Base-by-base conservation (phyloP, 371 early-diverging fungal genomes). In the Syncephalastrum sp. region DNA sequence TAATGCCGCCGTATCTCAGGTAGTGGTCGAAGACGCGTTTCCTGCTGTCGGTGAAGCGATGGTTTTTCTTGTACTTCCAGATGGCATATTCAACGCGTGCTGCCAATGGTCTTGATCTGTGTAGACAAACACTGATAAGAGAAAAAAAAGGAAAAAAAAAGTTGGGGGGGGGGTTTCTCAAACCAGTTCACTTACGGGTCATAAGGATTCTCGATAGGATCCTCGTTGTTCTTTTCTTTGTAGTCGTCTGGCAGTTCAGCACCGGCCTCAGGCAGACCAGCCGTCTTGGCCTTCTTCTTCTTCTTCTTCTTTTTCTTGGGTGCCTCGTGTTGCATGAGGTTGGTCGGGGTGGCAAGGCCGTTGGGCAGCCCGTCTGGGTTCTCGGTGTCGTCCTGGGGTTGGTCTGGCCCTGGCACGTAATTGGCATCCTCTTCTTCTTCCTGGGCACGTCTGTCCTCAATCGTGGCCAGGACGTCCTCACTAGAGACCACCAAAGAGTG, bases 11-110 rank as follows among this genome's bases (percentile, higher is more conserved):
- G 56, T 79, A 84, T 12, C 60, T 59, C n/a, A 84, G 71, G 38
- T 84, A 84, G 47, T 65, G 60, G 23, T 81, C 76, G 60, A 84
- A 67, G 23, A 84, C 72, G 41, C 60, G 60, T 0, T 57, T 60
- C 21, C 69, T 75, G 27, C 58, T 62, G 6, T 68, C 65, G 6
- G 65, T 59, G 53, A 84, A 82, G 50, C 67, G 70, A 44, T 82
- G 83, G 45, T 82, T 84, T 53, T 76, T 79, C 47, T 79, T 74
- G 57, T 82, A 84, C 21, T 75, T 79, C 56, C 74, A 74, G 33
- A 84, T 72, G 0, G 85, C 85, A 53, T 79, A 73, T 56, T 82
- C 85, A 8, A 84, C 75, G 41, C 85, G 72, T 41, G 81, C 77
- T 0, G 77, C 62, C 10, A 77, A 56, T 7, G 85, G 72, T 15